Evolutionary conservation across 2,329 filamentous ascomycete genomes (phyloP).

Genomic region (Emmonsiellopsis sp.): DNA sequence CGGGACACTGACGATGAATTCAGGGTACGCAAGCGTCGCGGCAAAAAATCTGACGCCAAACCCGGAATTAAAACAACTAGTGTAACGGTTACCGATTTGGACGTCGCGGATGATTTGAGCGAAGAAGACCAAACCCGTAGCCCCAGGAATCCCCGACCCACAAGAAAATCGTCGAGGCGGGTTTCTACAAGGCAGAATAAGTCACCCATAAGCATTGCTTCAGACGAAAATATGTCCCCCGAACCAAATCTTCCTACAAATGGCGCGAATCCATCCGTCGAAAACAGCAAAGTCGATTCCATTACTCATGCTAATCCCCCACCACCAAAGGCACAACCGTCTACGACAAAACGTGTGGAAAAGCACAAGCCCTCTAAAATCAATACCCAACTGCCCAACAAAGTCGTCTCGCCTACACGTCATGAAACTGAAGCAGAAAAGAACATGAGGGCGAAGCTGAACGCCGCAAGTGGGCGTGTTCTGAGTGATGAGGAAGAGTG

Average conservation of each 20-base stretch:
- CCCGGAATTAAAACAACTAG: background rate
- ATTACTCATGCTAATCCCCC: too few species aligned
- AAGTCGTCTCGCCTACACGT: background rate
- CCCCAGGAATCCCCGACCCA: background rate
- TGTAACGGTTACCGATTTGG: background rate
- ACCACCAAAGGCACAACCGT: too few species aligned
- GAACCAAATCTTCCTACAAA: background rate
- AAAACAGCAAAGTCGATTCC: too few species aligned
- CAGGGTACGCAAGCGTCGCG: background rate
- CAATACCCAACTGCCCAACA: too few species aligned
- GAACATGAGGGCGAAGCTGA: slow-evolving; percentile 24
- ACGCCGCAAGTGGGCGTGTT: slow-evolving; percentile 12
- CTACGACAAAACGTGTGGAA: too few species aligned
- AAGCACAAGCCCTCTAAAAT: too few species aligned
- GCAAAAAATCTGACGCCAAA: background rate
- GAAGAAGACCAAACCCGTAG: background rate
- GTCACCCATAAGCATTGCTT: background rate
- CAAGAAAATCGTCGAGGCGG: background rate
- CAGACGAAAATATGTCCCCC: background rate
- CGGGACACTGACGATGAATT: background rate
- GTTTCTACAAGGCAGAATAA: background rate
- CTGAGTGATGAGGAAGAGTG: too few species aligned
- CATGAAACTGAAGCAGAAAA: slow-evolving; percentile 16
- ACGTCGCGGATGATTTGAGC: background rate
- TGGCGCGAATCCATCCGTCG: too few species aligned